These are phyloP conservation scores for Trametes villosa DNA, from an alignment of 768 basidiomycete species.

Conservation along the genomic window DNA sequence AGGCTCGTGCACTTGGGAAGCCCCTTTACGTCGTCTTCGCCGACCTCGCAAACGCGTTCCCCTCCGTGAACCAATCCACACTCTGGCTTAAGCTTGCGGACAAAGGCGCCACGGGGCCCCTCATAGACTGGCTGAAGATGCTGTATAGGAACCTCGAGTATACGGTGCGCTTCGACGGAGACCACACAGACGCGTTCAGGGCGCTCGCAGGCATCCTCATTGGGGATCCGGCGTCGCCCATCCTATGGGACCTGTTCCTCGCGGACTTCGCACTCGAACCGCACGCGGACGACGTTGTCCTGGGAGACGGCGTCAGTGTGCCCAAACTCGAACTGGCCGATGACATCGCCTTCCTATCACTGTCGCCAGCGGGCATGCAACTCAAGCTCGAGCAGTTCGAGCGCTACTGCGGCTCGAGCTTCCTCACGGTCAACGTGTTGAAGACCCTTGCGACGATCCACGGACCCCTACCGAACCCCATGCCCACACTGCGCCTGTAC, in stretches of 20 bases:
- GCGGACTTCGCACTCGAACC: not conserved
- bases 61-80: constrained; percentile 37
- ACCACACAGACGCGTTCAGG: constrained; percentile 4
- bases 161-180: constrained; percentile 6
- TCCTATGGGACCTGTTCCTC: constrained; percentile 3
- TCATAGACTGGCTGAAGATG: constrained; percentile 16
- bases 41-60: constrained; percentile 41
- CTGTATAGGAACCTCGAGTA: not conserved
- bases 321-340: constrained; percentile 1
- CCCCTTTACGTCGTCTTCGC: constrained; percentile 29
- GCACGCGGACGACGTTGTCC: not conserved
- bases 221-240: constrained; percentile 28
- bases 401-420: not conserved
- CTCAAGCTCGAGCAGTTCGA: not conserved
- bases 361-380: not conserved
- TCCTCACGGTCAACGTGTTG: not conserved
- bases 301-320: not conserved
- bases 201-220: constrained; percentile 23
- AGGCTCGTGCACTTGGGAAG: constrained; percentile 8
- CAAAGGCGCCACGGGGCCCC: constrained; percentile 23
- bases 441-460: not conserved
- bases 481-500: not conserved
- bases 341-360: not conserved
- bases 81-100: constrained; percentile 39
- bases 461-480: not conserved